These are phyloP conservation scores for Coccinonectria pachysandricola DNA, from an alignment of 2,329 filamentous ascomycete species.

Conservation along the genomic window DNA sequence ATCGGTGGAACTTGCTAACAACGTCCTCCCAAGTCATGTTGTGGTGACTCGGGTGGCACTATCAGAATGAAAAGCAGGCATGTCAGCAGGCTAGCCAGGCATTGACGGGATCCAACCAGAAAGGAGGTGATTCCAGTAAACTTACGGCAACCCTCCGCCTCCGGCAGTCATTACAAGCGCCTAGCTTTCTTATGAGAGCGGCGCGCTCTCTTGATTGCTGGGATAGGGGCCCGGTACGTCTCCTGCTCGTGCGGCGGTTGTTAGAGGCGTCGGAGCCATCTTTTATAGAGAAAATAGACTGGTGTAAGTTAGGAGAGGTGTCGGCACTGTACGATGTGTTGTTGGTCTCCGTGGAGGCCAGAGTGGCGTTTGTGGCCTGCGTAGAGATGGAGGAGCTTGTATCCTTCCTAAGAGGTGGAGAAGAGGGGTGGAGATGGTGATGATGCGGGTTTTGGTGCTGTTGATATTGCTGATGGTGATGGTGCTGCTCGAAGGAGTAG, in stretches of 20 bases:
- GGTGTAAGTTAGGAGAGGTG: slow-evolving; percentile 38
- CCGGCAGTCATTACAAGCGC: slow-evolving; percentile 46
- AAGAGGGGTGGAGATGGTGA: slow-evolving; percentile 19
- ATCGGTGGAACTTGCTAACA: slow-evolving; percentile 41
- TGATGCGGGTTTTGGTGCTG: slow-evolving; percentile 13
- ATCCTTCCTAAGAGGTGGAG: slow-evolving; percentile 33
- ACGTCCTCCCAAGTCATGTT: slow-evolving; percentile 53
- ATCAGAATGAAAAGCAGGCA: slow-evolving; percentile 7
- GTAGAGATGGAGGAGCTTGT: slow-evolving; percentile 45
- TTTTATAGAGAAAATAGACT: slow-evolving; percentile 45
- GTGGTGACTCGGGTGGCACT: slow-evolving; percentile 51
- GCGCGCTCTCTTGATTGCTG: slow-evolving; percentile 49
- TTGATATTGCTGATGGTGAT: slow-evolving; percentile 14
- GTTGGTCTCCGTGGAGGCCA: slow-evolving; percentile 36
- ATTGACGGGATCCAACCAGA: too few relatives aligned
- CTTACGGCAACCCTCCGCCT: slow-evolving; percentile 49
- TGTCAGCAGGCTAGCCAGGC: slow-evolving; percentile 11
- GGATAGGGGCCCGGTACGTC: slow-evolving; percentile 49
- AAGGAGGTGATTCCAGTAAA: slow-evolving; percentile 13
- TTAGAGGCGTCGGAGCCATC: slow-evolving; percentile 45
- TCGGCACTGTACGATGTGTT: slow-evolving; percentile 43
- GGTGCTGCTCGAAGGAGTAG: slow-evolving; percentile 19
- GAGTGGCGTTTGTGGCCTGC: slow-evolving; percentile 34
- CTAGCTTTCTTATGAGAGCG: slow-evolving; percentile 48
- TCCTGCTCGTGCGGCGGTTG: slow-evolving; percentile 44